phyloP scores from a whole-genome alignment of 257 asterid species.

The Solanum virginianum region DNA sequence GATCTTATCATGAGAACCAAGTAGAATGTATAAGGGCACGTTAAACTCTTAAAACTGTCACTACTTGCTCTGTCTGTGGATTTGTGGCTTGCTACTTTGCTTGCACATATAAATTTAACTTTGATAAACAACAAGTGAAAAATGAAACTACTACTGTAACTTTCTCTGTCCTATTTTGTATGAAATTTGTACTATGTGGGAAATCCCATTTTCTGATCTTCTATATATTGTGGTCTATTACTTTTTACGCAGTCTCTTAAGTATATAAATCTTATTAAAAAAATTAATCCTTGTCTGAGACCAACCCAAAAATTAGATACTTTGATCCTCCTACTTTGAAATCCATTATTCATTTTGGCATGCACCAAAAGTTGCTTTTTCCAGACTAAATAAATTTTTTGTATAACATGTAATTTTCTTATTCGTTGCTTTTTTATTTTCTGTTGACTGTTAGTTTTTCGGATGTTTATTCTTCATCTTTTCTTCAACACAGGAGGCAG shows the following conservation, averaged over 20 bases:
- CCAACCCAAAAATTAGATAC: neutral
- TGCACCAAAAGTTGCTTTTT: neutral
- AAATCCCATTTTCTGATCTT: neutral
- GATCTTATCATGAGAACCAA: neutral
- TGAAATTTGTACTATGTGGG: neutral
- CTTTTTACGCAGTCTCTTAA: neutral
- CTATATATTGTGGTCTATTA: neutral
- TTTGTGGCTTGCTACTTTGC: neutral
- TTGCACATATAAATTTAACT: neutral
- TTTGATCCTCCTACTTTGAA: neutral
- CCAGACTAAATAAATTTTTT: neutral
- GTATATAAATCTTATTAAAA: neutral
- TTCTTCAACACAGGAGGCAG: conserved; percentile 25
- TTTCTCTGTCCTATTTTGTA: neutral
- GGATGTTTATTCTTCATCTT: neutral
- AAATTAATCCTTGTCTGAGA: neutral
- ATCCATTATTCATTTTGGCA: neutral
- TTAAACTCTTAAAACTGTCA: neutral
- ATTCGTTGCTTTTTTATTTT: neutral
- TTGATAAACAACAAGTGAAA: neutral
- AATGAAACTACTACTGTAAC: neutral
- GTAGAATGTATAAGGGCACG: neutral
- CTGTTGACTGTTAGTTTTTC: neutral
- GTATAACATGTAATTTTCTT: neutral
- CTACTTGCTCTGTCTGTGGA: neutral